These are phyloP conservation scores for Pyrrhoderma noxium DNA, from an alignment of 1,284 basidiomycete species.

Conservation along the genomic window DNA sequence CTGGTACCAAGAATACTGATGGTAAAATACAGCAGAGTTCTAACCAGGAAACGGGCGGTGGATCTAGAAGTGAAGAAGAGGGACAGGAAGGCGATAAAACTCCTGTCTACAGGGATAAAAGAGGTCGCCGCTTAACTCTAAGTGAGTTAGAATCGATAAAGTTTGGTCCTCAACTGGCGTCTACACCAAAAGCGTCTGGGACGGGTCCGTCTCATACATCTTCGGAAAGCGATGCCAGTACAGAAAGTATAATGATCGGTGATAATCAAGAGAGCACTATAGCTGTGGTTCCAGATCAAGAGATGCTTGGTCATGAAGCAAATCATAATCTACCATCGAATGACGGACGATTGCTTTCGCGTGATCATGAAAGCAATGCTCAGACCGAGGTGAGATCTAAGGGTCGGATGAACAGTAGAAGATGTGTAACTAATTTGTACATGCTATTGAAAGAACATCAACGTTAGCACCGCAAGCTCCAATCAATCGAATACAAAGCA, in stretches of 20 bases:
- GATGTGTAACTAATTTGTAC: too few species aligned
- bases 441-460: too few species aligned
- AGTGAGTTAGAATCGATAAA: slow-evolving; percentile 15
- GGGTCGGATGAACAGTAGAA: too few species aligned
- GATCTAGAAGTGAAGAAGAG: slow-evolving; percentile 1
- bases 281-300: too few species aligned
- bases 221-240: not conserved
- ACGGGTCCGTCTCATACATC: not conserved
- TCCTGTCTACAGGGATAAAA: slow-evolving; percentile 3
- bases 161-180: slow-evolving; percentile 8
- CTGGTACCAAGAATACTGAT: not conserved
- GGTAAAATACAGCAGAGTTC: not conserved
- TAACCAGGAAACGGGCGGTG: not conserved
- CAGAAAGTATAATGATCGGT: not conserved
- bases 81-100: not conserved
- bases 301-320: not conserved
- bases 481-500: not conserved
- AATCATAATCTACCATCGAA: not conserved
- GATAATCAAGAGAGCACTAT: not conserved
- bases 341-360: too few species aligned
- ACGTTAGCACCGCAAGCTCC: too few species aligned
- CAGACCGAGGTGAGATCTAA: too few species aligned
- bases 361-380: too few species aligned
- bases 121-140: slow-evolving; percentile 14
- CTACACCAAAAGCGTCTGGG: not conserved